Base-by-base conservation (phyloP, 78 protist genomes). In the Creolimax fragrantissima region DNA sequence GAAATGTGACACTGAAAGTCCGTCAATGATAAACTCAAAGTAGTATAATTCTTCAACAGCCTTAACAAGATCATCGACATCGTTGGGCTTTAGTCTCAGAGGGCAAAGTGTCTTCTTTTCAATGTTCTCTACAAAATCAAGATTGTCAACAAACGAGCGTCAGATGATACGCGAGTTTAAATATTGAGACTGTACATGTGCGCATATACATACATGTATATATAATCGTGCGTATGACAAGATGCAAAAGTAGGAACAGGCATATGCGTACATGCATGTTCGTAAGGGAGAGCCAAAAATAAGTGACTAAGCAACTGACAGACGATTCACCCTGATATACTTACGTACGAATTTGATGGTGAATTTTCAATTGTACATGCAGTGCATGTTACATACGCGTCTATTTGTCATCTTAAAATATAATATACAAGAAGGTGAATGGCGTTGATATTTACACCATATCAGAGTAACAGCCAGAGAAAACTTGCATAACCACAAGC, bases 11-110 rank as follows among this genome's bases (percentile, higher is more conserved):
- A 17, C 44, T 5, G 89, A 39, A 6, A 39, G 89, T 43, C 44
- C 44, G 89, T 39, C 98, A 47, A 93, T 45, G 42, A 93, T 42
- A 91, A 97, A 45, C 89, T 97, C 98, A 85, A 96, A 97, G 74
- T 97, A 96, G 89, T 97, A 97, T 43, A 88, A 74, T 42, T 97
- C 94, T 4, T 81, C 89, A 67, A 98, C 96, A 2, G 99, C 98
- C 3, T 94, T 41, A 36, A 81, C 81, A 83, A 97, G 94, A 32
- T 2, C n/a, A 4, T 47, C 43, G 45, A 96, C 89, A 32, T 97
- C 97, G 2, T 91, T 45, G 7, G 44, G 32, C 3, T 44, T 84
- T 39, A 97, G 91, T 37, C 35, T 90, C n/a, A 74, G 84, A 42
- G 85, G 81, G 96, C 99, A 98, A 5, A 98, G 95, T 39, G 4